Evolutionary conservation across 306 rosid genomes (phyloP).

Genomic region (Alnus rubra): DNA sequence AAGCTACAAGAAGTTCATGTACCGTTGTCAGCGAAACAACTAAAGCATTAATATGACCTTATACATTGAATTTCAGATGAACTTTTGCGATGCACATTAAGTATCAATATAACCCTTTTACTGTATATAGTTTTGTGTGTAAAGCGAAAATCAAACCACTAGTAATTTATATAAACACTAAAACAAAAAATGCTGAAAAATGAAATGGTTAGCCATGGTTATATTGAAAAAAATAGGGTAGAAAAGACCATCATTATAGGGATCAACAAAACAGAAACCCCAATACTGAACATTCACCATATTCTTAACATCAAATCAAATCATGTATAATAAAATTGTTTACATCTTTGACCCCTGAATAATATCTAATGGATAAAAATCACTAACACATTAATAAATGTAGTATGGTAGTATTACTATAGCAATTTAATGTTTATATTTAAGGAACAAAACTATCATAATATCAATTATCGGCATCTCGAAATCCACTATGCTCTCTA

Average conservation of each 20-base stretch:
- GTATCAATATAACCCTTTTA: neutral
- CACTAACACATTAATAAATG: neutral
- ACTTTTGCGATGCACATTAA: neutral
- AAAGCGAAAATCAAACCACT: too few species aligned
- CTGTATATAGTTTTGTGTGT: neutral
- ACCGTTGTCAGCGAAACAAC: constrained; percentile 18
- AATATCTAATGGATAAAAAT: neutral
- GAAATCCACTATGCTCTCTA: neutral
- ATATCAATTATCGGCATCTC: neutral
- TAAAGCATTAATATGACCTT: neutral
- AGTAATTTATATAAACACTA: too few species aligned
- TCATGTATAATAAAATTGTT: neutral
- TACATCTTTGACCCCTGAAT: neutral
- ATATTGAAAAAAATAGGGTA: neutral
- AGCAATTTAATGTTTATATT: neutral
- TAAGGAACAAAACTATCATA: neutral
- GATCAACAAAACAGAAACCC: neutral
- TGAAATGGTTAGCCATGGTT: too few species aligned
- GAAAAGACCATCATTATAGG: neutral
- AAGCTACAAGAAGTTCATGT: constrained; percentile 46
- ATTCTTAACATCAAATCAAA: neutral
- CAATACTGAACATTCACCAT: neutral
- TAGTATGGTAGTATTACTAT: neutral
- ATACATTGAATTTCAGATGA: neutral
- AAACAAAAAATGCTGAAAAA: too few species aligned